Conservation (phyloP, 106 monocot species). For the Narthecium ossifragum region DNA sequence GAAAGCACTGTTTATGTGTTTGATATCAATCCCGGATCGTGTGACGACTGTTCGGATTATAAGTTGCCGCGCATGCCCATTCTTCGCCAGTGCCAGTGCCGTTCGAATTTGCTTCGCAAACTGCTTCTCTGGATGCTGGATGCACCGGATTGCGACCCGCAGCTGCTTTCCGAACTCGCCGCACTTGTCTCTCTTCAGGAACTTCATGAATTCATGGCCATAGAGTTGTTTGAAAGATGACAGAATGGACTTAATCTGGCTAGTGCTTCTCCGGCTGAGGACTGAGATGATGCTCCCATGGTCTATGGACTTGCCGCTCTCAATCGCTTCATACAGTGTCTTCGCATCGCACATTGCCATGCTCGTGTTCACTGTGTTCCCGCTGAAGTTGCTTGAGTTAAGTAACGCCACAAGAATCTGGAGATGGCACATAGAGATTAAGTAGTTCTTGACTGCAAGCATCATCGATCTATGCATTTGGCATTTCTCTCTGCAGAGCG, state of each 20-base stretch:
- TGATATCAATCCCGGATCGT: slow-evolving; percentile 26
- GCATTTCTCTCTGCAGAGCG: too few relatives aligned
- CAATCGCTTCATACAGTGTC: slow-evolving; percentile 39
- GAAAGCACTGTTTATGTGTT: slow-evolving; percentile 22
- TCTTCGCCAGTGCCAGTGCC: slow-evolving; percentile 3
- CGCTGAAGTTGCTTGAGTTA: slow-evolving; percentile 18
- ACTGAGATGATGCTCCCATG: slow-evolving; percentile 17
- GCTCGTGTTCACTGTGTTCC: slow-evolving; percentile 16
- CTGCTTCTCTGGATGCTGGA: slow-evolving; percentile 48
- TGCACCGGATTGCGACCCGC: slow-evolving; percentile 25
- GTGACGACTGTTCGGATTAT: slow-evolving; percentile 25
- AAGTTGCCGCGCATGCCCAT: slow-evolving; percentile 17
- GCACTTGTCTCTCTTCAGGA: slow-evolving; percentile 34
- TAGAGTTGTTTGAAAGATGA: slow-evolving; percentile 40
- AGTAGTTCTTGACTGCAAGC: too few relatives aligned
- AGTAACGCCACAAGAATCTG: slow-evolving; percentile 41
- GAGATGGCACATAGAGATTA: not conserved
- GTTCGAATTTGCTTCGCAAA: slow-evolving; percentile 32
- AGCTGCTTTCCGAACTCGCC: slow-evolving; percentile 27
- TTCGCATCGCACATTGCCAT: slow-evolving; percentile 55
- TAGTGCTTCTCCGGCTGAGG: slow-evolving; percentile 24
- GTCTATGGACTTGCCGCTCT: slow-evolving; percentile 27
- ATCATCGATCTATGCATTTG: too few relatives aligned
- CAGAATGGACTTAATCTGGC: slow-evolving; percentile 27
- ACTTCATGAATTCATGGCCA: slow-evolving; percentile 36